Percentiles rank a stretch among this genome's conserved stretches.
These are phyloP conservation scores for Neoboletus magnificus DNA, from an alignment of 768 basidiomycete species.

Conservation along the genomic window DNA sequence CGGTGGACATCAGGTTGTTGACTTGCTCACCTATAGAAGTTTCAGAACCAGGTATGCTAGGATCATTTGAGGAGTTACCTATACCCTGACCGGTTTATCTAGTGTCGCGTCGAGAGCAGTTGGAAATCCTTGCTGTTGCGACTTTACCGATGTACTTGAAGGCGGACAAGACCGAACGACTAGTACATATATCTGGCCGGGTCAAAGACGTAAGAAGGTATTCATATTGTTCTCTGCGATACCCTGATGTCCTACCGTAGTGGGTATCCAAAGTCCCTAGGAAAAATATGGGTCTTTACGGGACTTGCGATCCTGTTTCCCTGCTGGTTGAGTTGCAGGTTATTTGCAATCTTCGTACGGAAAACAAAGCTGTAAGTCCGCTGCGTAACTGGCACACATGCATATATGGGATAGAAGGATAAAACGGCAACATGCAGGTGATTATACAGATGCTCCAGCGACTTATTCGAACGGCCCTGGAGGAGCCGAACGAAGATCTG, in stretches of 20 bases:
- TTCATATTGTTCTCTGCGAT: background rate
- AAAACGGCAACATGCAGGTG: conserved; percentile 10
- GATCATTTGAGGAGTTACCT: background rate
- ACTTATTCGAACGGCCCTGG: conserved; percentile 40
- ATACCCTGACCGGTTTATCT: background rate
- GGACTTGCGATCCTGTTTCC: conserved; percentile 19
- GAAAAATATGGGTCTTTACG: background rate
- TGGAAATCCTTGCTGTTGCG: conserved; percentile 24
- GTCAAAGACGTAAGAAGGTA: conserved; percentile 20
- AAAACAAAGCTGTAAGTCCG: conserved; percentile 17
- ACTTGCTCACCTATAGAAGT: conserved; percentile 2
- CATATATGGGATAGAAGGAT: background rate
- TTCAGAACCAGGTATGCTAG: conserved; percentile 11
- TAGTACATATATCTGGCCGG: conserved; percentile 17
- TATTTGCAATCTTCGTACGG: conserved; percentile 11
- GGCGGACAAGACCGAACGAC: conserved; percentile 2
- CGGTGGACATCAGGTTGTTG: conserved; percentile 17
- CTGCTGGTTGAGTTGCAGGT: conserved; percentile 27
- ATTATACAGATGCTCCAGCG: conserved; percentile 26
- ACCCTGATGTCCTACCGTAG: conserved; percentile 11
- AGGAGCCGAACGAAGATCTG: conserved; percentile 36
- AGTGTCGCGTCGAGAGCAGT: conserved; percentile 24
- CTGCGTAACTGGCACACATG: background rate
- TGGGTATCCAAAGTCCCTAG: conserved; percentile 11
- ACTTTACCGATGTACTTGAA: conserved; percentile 17